Percentiles rank a stretch among this genome's conserved stretches.
These are phyloP conservation scores for Ustilago hordei DNA, from an alignment of 1,284 basidiomycete species.

Conservation along the genomic window DNA sequence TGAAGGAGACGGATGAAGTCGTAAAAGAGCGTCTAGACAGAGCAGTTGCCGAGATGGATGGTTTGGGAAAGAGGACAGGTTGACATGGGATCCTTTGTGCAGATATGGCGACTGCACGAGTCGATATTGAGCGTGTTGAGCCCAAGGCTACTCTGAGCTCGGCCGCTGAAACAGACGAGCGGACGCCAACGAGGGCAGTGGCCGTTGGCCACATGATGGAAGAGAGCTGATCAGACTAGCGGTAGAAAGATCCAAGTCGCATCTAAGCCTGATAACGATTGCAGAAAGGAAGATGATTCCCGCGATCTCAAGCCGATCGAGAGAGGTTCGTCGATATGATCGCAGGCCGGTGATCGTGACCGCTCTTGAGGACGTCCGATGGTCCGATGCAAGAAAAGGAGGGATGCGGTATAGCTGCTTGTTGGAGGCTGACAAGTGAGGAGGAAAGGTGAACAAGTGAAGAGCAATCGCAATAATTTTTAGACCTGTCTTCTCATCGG, in stretches of 20 bases:
- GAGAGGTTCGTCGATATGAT: conserved; percentile 11
- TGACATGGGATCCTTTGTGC: neutral
- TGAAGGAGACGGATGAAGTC: conserved; percentile 2
- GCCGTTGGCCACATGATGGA: conserved; percentile 35
- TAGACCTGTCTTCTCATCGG: neutral
- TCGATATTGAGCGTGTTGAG: conserved; percentile 22
- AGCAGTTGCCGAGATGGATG: neutral
- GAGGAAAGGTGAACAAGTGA: neutral
- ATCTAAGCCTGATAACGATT: conserved; percentile 1
- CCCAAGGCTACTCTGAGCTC: conserved; percentile 15
- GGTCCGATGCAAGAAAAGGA: neutral
- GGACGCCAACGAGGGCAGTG: conserved; percentile 39
- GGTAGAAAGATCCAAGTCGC: neutral
- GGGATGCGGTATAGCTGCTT: neutral
- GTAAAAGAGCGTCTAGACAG: conserved; percentile 11
- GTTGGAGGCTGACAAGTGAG: neutral
- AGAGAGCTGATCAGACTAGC: conserved; percentile 1
- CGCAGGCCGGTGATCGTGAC: neutral
- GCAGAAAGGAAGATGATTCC: neutral
- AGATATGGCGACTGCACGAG: conserved; percentile 2
- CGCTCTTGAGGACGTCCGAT: neutral
- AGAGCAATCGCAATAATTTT: neutral
- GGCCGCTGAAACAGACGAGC: conserved; percentile 22
- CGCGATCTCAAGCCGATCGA: neutral
- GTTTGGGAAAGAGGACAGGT: neutral